Evolutionary conservation across 805 yeast species (phyloP), one percentile per base, ranked within the genome.

Genomic region (Saccharomycopsis olivae): DNA sequence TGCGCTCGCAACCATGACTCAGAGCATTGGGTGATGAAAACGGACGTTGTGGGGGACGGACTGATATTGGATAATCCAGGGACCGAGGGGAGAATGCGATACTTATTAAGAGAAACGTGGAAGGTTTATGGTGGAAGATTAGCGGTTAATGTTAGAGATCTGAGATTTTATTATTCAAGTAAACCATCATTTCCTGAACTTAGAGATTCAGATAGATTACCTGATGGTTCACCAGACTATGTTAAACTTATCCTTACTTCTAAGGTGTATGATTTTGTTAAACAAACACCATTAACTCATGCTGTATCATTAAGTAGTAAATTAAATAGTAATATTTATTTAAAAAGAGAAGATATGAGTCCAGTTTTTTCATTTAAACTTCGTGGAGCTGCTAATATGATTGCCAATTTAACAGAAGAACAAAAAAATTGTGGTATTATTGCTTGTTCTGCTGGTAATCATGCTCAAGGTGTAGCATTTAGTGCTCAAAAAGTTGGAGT

Each of bases 371-470:
- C 94, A 33, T 92, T 92, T 72, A 92, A 92, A 62, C 68, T 92
- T 45, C 78, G 99, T 58, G 99, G 99, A 44, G 99, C 98, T 14
- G 86, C 88, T 62, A 92, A 92, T 59, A 87, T 86, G 95, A 82
- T 92, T 52, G 94, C 97, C 27, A 84, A 89, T 52, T 61, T 92
- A 36, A 54, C 66, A 13, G 56, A 62, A 16, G 73, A 70, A 34
- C 65, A 78, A 51, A 70, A 78, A 48, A 52, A 85, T 57, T 67
- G 71, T 36, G 99, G 99, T 51, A 96, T 92, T 40, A 82, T 94
- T 56, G 96, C 97, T 0, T 92, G 97, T 54, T 86, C 96, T 23
- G 99, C 99, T 3, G 99, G 99, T 27, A 92, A 92, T 60, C 99
- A 92, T 53, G 99, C 99, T 1, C 99, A 92, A 58, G 99, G 99